A percentile compares a stretch with the other conserved stretches of the same genome.
phyloP scores from a whole-genome alignment of 257 asterid species.

The Euphrasia confusa region DNA sequence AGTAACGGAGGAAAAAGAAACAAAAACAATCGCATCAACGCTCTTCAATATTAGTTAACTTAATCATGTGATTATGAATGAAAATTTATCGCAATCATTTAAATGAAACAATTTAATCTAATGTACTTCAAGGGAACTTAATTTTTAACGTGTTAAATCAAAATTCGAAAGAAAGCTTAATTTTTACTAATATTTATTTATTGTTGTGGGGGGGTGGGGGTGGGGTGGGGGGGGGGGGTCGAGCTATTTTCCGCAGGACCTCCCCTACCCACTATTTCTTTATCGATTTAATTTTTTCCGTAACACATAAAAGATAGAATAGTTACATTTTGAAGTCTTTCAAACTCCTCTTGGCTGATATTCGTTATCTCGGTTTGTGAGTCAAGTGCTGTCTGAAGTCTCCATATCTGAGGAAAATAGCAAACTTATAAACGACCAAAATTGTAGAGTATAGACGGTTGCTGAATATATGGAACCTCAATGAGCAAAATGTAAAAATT shows the following conservation, averaged over 20 bases:
- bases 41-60: background rate
- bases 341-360: constrained; percentile 81
- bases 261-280: too few species aligned
- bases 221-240: too few species aligned
- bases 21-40: background rate
- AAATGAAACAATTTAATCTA: background rate
- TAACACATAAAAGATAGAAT: constrained; percentile 10
- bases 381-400: constrained; percentile 68
- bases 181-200: too few species aligned
- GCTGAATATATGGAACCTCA: background rate
- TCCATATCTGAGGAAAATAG: constrained; percentile 57
- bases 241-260: too few species aligned
- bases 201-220: background rate
- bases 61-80: too few species aligned
- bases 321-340: constrained; percentile 73
- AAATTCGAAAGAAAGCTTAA: background rate
- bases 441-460: background rate
- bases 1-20: background rate
- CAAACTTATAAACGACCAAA: background rate
- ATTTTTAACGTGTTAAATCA: background rate
- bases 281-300: too few species aligned
- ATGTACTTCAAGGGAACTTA: background rate
- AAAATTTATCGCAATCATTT: too few species aligned
- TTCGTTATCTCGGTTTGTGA: constrained; percentile 75
- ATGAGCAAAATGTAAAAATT: background rate